Base-by-base conservation (phyloP, 768 basidiomycete species). In the Trametes cingulata region DNA sequence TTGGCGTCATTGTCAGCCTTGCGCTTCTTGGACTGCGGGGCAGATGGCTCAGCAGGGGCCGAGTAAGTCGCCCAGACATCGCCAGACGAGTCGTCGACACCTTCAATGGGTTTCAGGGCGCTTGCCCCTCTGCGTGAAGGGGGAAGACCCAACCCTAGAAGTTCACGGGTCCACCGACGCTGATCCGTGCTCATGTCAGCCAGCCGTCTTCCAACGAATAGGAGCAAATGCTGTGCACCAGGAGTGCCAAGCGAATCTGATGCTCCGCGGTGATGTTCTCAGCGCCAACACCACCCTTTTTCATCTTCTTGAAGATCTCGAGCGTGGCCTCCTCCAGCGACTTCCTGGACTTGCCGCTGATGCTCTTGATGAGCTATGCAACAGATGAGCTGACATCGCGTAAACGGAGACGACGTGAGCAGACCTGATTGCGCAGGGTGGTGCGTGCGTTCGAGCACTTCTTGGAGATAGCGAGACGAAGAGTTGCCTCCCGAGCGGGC, bases 91-190 rank as follows among this genome's bases (percentile, higher is more conserved):
- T 35, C 17, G 40, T 39, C 19, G 1, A 5, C 45, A 24, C 24
- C 45, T 25, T 12, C 24, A 6, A 17, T 19, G 5, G 29, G 27
- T 5, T 10, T n/a, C 36, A 13, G 13, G 6, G 8, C 10, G 20
- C 9, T 1, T 10, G 25, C 6, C 22, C n/a, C 20, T 14, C 12
- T 36, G n/a, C n/a, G n/a, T 2, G 20, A 39, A n/a, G 37, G 20
- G 4, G 48, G 48, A 33, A 25, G 24, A n/a, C 13, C n/a, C 6
- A 27, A 29, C n/a, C 29, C 9, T 5, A 33, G 22, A 7, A 41
- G 37, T 17, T 52, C 52, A 17, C 20, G 25, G 3, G 52, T 52
- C 52, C 52, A 52, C 13, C 52, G 52, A n/a, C 52, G 52, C 52
- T 52, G 17, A 52, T 6, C 6, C 9, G 25, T 22, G 22, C 24